These are phyloP conservation scores for Saksenaea oblongispora DNA, from an alignment of 371 early-diverging fungal species.

Conservation along the genomic window DNA sequence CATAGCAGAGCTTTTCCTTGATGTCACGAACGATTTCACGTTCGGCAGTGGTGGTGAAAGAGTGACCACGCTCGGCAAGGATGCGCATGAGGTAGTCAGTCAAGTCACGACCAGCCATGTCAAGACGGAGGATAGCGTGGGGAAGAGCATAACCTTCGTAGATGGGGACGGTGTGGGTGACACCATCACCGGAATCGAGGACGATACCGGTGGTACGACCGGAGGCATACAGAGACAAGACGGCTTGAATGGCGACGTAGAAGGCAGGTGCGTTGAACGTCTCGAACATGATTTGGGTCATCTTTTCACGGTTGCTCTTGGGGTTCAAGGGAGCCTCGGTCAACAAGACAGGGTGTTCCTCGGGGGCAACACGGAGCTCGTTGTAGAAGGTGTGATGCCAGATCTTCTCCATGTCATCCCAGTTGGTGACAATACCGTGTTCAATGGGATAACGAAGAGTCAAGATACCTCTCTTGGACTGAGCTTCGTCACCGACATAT, in stretches of 20 bases:
- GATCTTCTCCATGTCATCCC: constrained; percentile 99
- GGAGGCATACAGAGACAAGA: constrained; percentile 96
- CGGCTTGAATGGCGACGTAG: constrained; percentile 99
- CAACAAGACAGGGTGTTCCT: constrained; percentile 98
- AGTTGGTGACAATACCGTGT: constrained; percentile 99
- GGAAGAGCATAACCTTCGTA: constrained; percentile 99
- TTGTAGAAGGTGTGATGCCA: constrained; percentile 99
- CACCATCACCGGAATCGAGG: constrained; percentile 99
- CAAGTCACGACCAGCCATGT: constrained; percentile 95
- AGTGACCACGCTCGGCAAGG: constrained; percentile 98
- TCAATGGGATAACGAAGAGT: constrained; percentile 99
- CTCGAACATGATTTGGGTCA: constrained; percentile 99
- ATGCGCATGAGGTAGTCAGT: constrained; percentile 97
- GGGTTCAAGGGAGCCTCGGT: constrained; percentile 99
- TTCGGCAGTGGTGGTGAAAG: constrained; percentile 99
- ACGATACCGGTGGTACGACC: constrained; percentile 99
- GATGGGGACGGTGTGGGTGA: constrained; percentile 99
- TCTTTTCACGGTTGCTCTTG: constrained; percentile 99
- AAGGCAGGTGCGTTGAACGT: constrained; percentile 99
- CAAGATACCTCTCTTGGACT: constrained; percentile 99
- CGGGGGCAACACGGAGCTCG: constrained; percentile 80
- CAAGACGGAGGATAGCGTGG: constrained; percentile 98
- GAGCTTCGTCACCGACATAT: constrained; percentile 99
- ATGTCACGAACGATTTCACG: constrained; percentile 99
- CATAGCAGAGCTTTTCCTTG: constrained; percentile 99